A percentile compares a stretch with the other conserved stretches of the same genome.
Evolutionary conservation across 75 land plant species (phyloP).

Genomic region (Cupressus sempervirens): DNA sequence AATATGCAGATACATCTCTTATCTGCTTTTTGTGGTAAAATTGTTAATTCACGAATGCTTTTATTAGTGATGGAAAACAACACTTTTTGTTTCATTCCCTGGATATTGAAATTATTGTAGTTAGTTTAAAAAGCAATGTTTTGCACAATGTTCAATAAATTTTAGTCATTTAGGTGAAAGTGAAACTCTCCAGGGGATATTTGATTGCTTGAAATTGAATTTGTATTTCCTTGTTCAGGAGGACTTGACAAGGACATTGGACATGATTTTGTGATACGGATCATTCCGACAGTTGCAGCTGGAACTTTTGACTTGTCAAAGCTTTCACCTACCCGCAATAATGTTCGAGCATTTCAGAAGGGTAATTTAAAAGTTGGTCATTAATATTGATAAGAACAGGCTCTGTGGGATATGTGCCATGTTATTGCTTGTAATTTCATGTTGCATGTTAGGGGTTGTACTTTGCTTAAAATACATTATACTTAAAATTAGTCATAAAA

Average conservation of each 20-base stretch:
- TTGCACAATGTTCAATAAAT: background rate
- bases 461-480: background rate
- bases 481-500: background rate
- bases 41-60: background rate
- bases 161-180: background rate
- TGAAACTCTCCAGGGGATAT: background rate
- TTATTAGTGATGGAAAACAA: background rate
- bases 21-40: background rate
- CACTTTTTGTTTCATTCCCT: background rate
- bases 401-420: conserved; percentile 1
- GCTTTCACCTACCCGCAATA: conserved; percentile 53
- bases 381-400: background rate
- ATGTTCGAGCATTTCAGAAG: conserved; percentile 43
- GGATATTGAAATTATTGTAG: background rate
- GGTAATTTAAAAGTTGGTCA: conserved; percentile 25
- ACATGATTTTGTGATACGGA: conserved; percentile 42
- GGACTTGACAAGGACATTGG: conserved; percentile 15
- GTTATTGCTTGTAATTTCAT: conserved; percentile 1
- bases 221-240: conserved; percentile 13
- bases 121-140: background rate
- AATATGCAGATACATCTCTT: background rate
- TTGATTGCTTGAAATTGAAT: background rate
- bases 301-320: conserved; percentile 50
- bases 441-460: background rate
- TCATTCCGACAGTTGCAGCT: conserved; percentile 58